Conservation (phyloP, 2,329 filamentous ascomycete genomes). For the Trichoderma sp. region DNA sequence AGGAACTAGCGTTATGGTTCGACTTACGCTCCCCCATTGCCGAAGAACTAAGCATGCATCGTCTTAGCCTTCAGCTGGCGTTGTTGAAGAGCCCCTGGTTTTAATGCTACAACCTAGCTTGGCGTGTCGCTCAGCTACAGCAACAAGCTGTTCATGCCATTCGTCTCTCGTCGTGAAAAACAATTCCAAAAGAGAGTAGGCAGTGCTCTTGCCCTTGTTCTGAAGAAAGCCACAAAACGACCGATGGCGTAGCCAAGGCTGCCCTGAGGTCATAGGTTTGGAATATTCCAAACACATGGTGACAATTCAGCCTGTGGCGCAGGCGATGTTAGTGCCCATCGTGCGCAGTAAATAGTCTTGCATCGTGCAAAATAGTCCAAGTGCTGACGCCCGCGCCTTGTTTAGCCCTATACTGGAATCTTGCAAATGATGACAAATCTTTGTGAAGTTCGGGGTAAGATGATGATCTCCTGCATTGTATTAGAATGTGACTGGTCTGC, state of each 20-base stretch:
- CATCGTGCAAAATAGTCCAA: not conserved
- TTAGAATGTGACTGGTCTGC: not conserved
- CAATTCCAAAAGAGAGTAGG: not conserved
- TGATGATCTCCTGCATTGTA: not conserved
- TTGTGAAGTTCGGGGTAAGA: not conserved
- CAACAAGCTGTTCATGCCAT: not conserved
- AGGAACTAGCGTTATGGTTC: not conserved
- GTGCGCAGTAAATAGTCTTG: not conserved
- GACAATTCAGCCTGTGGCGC: constrained; percentile 1
- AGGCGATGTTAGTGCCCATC: not conserved
- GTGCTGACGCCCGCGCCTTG: constrained; percentile 11
- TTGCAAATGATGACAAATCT: constrained; percentile 21
- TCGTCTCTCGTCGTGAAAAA: not conserved
- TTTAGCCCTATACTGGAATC: constrained; percentile 8
- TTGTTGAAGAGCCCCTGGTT: not conserved
- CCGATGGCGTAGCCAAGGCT: not conserved
- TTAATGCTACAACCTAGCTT: not conserved
- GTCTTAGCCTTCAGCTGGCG: not conserved
- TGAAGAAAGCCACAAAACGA: not conserved
- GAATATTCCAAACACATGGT: not conserved
- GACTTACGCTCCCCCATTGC: not conserved
- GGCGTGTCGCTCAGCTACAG: not conserved
- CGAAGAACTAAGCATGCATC: not conserved
- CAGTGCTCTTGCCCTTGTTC: not conserved
- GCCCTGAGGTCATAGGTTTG: not conserved